Conservation (phyloP, 495 filamentous ascomycete species). For the Glonium stellatum region DNA sequence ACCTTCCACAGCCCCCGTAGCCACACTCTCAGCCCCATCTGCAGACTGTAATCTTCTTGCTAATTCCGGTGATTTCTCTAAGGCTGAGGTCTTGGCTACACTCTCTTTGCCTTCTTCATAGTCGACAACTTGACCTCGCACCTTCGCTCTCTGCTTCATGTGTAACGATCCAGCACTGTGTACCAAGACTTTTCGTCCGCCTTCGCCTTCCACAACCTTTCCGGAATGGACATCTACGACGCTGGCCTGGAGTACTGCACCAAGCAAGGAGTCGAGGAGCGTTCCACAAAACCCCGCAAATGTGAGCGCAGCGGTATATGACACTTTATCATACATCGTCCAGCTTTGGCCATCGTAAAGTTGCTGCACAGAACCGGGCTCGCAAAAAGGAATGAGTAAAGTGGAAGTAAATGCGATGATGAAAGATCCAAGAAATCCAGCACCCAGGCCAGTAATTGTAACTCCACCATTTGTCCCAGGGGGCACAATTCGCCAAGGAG, state of each 20-base stretch:
- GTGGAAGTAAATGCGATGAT: constrained; percentile 60
- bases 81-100: constrained; percentile 19
- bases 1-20: constrained; percentile 19
- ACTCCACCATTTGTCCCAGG: constrained; percentile 91
- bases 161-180: constrained; percentile 20
- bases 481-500: constrained; percentile 68
- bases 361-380: neutral
- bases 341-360: constrained; percentile 11
- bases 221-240: constrained; percentile 77
- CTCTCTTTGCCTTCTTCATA: constrained; percentile 14
- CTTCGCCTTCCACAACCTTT: constrained; percentile 82
- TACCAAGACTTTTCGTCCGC: constrained; percentile 62
- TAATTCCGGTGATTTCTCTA: constrained; percentile 33
- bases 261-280: constrained; percentile 78
- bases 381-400: constrained; percentile 64
- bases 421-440: constrained; percentile 68
- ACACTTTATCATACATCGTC: constrained; percentile 14
- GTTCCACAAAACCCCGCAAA: constrained; percentile 70
- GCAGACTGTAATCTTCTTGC: constrained; percentile 17
- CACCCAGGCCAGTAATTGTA: constrained; percentile 60
- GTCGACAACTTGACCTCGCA: constrained; percentile 12
- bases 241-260: constrained; percentile 77
- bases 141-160: constrained; percentile 16
- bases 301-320: constrained; percentile 44
- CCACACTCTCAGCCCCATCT: constrained; percentile 30